Evolutionary conservation across 805 yeast species (phyloP).

Genomic region (Ogataea zsoltii): DNA sequence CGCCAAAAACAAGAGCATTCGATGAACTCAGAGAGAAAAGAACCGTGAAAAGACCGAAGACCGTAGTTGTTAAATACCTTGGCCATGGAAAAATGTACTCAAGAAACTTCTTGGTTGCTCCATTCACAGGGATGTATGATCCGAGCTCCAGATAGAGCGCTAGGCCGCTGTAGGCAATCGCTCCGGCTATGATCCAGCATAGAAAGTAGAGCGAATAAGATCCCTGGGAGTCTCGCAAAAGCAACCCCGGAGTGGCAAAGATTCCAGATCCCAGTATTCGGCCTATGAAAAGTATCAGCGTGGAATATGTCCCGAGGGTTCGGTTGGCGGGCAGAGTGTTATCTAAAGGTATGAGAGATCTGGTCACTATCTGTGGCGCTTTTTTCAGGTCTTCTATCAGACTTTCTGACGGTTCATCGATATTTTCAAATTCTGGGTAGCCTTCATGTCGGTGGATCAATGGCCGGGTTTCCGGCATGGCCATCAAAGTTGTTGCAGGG

Average conservation of each 20-base stretch:
- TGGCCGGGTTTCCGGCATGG: background rate
- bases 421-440: constrained; percentile 5
- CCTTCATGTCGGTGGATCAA: background rate
- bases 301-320: constrained; percentile 57
- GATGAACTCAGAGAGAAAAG: constrained; percentile 44
- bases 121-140: constrained; percentile 64
- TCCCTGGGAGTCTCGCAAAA: constrained; percentile 61
- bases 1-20: constrained; percentile 51
- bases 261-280: constrained; percentile 72
- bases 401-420: constrained; percentile 18
- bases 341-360: constrained; percentile 25
- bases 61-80: constrained; percentile 41
- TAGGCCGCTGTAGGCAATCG: constrained; percentile 60
- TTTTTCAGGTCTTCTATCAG: constrained; percentile 13
- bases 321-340: constrained; percentile 17
- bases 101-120: constrained; percentile 67
- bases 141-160: constrained; percentile 65
- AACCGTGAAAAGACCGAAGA: constrained; percentile 43
- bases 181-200: constrained; percentile 60
- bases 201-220: constrained; percentile 53
- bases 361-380: constrained; percentile 12
- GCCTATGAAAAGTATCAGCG: constrained; percentile 58
- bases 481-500: too few relatives aligned
- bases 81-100: constrained; percentile 63
- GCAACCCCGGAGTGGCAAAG: constrained; percentile 64